Percentiles rank a stretch among this genome's conserved stretches.
These are phyloP conservation scores for Aspergillus hortae DNA, from an alignment of 2,329 filamentous ascomycete species.

Conservation along the genomic window DNA sequence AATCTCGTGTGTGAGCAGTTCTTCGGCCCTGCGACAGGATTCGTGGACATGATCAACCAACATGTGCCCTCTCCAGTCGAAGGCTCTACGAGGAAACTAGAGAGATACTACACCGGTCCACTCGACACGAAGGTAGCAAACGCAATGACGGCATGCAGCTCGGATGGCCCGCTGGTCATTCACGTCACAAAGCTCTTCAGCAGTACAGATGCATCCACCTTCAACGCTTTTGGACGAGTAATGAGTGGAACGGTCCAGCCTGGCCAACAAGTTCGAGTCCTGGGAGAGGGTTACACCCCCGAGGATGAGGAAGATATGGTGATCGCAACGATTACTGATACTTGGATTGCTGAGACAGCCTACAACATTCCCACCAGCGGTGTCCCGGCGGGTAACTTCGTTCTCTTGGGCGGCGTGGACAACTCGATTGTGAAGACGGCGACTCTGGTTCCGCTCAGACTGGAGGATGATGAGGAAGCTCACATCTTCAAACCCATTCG, in stretches of 20 bases:
- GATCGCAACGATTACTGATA: slow-evolving; percentile 74
- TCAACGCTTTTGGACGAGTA: slow-evolving; percentile 85
- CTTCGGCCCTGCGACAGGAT: slow-evolving; percentile 83
- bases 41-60: slow-evolving; percentile 91
- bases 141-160: slow-evolving; percentile 77
- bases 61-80: slow-evolving; percentile 85
- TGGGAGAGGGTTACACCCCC: slow-evolving; percentile 92
- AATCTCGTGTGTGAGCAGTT: slow-evolving; percentile 92
- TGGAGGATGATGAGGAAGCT: slow-evolving; percentile 84
- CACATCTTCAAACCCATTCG: slow-evolving; percentile 92
- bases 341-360: slow-evolving; percentile 85
- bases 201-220: slow-evolving; percentile 82
- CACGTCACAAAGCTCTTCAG: slow-evolving; percentile 93
- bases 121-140: slow-evolving; percentile 74
- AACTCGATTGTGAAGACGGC: slow-evolving; percentile 98
- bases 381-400: slow-evolving; percentile 89
- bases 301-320: slow-evolving; percentile 99
- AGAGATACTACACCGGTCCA: slow-evolving; percentile 89
- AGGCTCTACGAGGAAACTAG: slow-evolving; percentile 70
- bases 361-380: slow-evolving; percentile 92
- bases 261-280: slow-evolving; percentile 78
- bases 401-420: slow-evolving; percentile 86
- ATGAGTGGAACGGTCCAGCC: slow-evolving; percentile 86
- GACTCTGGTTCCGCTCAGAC: slow-evolving; percentile 74
- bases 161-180: slow-evolving; percentile 86